These are phyloP conservation scores for Marasmius sp. DNA, from an alignment of 1,284 basidiomycete species.

Conservation along the genomic window DNA sequence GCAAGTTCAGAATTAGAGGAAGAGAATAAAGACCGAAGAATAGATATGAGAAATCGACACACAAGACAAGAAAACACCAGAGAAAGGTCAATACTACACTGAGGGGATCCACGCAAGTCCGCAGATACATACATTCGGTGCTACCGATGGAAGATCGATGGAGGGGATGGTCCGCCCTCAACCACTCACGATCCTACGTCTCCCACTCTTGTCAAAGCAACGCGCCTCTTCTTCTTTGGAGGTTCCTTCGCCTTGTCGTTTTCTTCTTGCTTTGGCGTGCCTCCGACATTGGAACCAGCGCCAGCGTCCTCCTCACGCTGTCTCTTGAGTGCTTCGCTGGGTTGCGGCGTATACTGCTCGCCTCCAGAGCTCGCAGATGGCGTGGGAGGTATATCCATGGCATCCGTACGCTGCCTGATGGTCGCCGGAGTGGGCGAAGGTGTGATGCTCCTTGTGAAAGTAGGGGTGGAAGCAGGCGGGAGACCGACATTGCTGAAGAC, in stretches of 20 bases:
- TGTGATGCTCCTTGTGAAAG: neutral
- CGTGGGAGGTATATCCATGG: slow-evolving; percentile 1
- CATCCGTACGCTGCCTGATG: neutral
- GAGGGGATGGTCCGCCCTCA: neutral
- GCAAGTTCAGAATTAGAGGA: too few relatives aligned
- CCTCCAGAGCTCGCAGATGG: slow-evolving; percentile 1
- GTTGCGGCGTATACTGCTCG: neutral
- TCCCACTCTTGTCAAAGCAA: slow-evolving; percentile 74
- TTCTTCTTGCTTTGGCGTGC: slow-evolving; percentile 21
- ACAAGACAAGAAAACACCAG: too few relatives aligned
- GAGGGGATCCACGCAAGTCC: too few relatives aligned
- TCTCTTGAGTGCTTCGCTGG: slow-evolving; percentile 9
- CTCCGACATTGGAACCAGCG: slow-evolving; percentile 26
- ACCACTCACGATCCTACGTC: slow-evolving; percentile 47
- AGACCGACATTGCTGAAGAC: slow-evolving; percentile 21
- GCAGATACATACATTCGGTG: too few relatives aligned
- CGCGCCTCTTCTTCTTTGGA: slow-evolving; percentile 88
- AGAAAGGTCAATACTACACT: too few relatives aligned
- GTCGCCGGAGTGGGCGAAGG: slow-evolving; percentile 8
- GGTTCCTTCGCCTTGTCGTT: slow-evolving; percentile 34
- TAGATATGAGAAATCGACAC: too few relatives aligned
- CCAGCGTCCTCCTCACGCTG: slow-evolving; percentile 18
- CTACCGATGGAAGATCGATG: too few relatives aligned
- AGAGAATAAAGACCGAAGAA: too few relatives aligned
- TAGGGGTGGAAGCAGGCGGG: slow-evolving; percentile 5